Conservation (phyloP, 331 rosid genomes). For the Malus hybrid region DNA sequence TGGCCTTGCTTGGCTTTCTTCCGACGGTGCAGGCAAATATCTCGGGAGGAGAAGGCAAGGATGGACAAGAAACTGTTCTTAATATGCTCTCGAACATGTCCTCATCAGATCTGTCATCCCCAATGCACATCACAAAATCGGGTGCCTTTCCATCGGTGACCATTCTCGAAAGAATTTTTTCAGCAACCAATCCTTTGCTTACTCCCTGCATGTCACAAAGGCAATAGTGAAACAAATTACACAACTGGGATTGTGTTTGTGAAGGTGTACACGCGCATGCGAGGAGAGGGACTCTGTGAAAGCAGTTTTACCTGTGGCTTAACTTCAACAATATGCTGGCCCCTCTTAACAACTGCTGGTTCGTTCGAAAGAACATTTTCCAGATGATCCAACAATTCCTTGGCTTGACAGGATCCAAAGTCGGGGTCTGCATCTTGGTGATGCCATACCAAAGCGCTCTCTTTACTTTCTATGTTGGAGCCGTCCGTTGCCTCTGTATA, state of each 20-base stretch:
- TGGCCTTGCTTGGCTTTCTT: conserved; percentile 93
- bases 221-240: conserved; percentile 5
- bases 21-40: conserved; percentile 95
- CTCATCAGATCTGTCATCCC: conserved; percentile 93
- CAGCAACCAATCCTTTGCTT: conserved; percentile 83
- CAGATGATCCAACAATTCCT: conserved; percentile 80
- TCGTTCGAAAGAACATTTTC: conserved; percentile 93
- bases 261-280: background rate
- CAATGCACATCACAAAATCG: conserved; percentile 86
- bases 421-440: conserved; percentile 99
- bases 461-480: conserved; percentile 75
- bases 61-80: conserved; percentile 50
- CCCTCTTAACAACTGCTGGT: conserved; percentile 78
- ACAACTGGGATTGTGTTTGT: background rate
- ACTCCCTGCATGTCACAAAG: conserved; percentile 61
- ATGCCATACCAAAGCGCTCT: conserved; percentile 97
- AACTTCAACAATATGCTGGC: conserved; percentile 91
- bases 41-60: conserved; percentile 60
- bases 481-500: conserved; percentile 96
- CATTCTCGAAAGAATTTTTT: conserved; percentile 71
- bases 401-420: conserved; percentile 97
- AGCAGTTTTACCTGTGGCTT: conserved; percentile 70
- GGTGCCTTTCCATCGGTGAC: conserved; percentile 56
- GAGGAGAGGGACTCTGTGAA: background rate
- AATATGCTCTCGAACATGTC: conserved; percentile 97